phyloP scores from a whole-genome alignment of 306 rosid genomes.

The Trifolium repens region DNA sequence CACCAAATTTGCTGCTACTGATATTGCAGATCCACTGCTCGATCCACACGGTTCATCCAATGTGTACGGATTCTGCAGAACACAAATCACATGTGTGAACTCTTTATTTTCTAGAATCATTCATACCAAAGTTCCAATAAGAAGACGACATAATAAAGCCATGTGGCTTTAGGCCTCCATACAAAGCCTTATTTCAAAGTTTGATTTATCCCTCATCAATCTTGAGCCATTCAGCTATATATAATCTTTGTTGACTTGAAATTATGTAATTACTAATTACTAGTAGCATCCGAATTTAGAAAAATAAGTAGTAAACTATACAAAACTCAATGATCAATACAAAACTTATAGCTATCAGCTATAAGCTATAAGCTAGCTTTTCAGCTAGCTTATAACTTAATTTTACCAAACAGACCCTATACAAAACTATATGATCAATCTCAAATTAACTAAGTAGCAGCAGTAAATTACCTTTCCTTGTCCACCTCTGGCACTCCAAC shows the following conservation, averaged over 20 bases:
- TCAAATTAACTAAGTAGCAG: not conserved
- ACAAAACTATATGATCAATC: no score
- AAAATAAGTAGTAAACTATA: no score
- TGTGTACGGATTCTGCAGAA: conserved; percentile 58
- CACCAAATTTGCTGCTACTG: conserved; percentile 71
- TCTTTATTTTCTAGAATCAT: not conserved
- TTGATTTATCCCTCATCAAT: not conserved
- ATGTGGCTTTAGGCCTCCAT: not conserved
- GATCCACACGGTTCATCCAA: conserved; percentile 58
- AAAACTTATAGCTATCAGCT: no score
- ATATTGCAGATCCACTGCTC: conserved; percentile 68
- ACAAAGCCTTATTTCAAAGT: not conserved
- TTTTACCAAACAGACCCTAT: no score
- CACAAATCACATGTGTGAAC: not conserved
- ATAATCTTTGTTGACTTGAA: no score
- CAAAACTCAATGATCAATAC: no score
- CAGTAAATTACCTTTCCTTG: conserved; percentile 59
- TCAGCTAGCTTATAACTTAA: no score
- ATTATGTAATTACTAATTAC: no score
- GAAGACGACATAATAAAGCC: not conserved
- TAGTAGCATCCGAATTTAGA: no score
- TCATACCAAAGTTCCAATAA: not conserved
- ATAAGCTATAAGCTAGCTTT: no score
- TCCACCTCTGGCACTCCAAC: conserved; percentile 67
- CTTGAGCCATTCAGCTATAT: not conserved